phyloP scores from a whole-genome alignment of 306 rosid species.

The Leucaena leucocephala region DNA sequence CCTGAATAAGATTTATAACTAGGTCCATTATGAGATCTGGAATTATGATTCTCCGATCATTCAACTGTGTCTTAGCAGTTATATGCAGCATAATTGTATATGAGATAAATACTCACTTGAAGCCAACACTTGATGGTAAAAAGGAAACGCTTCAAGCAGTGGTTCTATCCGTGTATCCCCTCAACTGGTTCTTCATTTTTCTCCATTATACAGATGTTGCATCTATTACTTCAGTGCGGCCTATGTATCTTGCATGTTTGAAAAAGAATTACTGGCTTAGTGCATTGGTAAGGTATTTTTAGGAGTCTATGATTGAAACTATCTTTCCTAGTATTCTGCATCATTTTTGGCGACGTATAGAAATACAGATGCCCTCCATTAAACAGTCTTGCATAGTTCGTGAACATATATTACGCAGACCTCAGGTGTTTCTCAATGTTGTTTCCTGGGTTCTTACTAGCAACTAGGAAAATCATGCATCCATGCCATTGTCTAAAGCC shows the following conservation, averaged over 20 bases:
- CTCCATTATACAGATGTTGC: constrained; percentile 94
- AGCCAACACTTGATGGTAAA: constrained; percentile 66
- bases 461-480: not conserved
- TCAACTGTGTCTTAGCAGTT: constrained; percentile 70
- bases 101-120: constrained; percentile 70
- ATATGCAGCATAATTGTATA: constrained; percentile 66
- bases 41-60: no score
- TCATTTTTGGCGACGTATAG: not conserved
- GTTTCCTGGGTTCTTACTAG: not conserved
- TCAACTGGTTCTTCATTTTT: constrained; percentile 92
- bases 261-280: constrained; percentile 79
- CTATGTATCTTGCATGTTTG: constrained; percentile 80
- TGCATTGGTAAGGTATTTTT: constrained; percentile 70
- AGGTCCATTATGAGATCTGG: no score
- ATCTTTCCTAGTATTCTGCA: not conserved
- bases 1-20: no score
- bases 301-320: constrained; percentile 22
- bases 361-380: not conserved
- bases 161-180: constrained; percentile 76
- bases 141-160: constrained; percentile 63
- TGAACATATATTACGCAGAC: constrained; percentile 9
- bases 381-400: not conserved
- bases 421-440: not conserved
- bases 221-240: constrained; percentile 74
- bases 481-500: not conserved